phyloP scores from a whole-genome alignment of 164 flowering plant genomes.

The Berberis vulgaris region DNA sequence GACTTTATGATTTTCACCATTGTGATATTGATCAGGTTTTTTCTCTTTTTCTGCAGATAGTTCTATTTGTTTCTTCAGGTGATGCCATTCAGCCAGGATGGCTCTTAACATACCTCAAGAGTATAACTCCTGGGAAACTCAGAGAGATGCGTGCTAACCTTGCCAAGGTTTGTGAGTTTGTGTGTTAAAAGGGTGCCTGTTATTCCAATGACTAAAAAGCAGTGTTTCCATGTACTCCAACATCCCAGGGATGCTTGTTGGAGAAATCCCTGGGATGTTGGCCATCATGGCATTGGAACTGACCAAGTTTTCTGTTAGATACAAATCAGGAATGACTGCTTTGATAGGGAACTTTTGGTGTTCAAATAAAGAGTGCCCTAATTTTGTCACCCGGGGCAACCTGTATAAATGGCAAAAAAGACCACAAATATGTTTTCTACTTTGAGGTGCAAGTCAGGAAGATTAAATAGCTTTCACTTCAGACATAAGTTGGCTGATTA shows the following conservation, averaged over 20 bases:
- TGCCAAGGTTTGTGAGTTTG: conserved; percentile 51
- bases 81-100: conserved; percentile 84
- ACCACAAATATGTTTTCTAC: neutral
- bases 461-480: neutral
- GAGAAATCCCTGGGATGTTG: too few relatives aligned
- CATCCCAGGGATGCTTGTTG: neutral
- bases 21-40: neutral
- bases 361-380: too few relatives aligned
- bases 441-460: neutral
- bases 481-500: neutral
- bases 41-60: conserved; percentile 50
- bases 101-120: conserved; percentile 59
- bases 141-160: conserved; percentile 57
- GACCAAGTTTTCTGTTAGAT: too few relatives aligned
- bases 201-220: neutral
- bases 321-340: too few relatives aligned
- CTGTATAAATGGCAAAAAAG: too few relatives aligned
- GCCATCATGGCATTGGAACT: too few relatives aligned
- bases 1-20: too few relatives aligned
- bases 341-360: too few relatives aligned
- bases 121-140: conserved; percentile 35
- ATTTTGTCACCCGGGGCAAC: too few relatives aligned
- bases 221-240: neutral
- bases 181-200: neutral
- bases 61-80: conserved; percentile 81